phyloP scores from a whole-genome alignment of 768 basidiomycete species.

The Mycena crocata region DNA sequence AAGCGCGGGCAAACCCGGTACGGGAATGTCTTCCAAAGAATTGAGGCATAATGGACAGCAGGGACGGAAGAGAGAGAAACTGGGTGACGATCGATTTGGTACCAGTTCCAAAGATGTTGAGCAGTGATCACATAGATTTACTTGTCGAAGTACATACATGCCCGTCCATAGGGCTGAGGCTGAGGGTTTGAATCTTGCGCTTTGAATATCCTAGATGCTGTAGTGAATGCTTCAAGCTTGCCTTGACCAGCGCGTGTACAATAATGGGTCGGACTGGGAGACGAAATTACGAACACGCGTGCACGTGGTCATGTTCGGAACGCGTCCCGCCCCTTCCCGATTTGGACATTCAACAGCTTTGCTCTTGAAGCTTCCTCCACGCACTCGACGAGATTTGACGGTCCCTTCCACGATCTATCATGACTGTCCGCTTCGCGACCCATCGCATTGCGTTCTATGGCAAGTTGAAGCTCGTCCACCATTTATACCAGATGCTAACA shows the following conservation, averaged over 20 bases:
- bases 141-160: too few species aligned
- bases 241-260: too few species aligned
- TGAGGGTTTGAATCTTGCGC: too few species aligned
- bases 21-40: slow-evolving; percentile 34
- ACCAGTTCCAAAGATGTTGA: slow-evolving; percentile 11
- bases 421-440: slow-evolving; percentile 74
- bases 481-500: not conserved
- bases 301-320: not conserved
- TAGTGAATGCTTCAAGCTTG: too few species aligned
- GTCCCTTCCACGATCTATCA: slow-evolving; percentile 36
- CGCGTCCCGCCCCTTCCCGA: not conserved
- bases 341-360: slow-evolving; percentile 16
- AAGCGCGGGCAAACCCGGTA: slow-evolving; percentile 24
- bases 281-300: too few species aligned
- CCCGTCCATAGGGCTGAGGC: too few species aligned
- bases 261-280: too few species aligned
- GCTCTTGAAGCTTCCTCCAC: not conserved
- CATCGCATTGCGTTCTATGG: slow-evolving; percentile 52
- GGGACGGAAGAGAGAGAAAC: slow-evolving; percentile 45
- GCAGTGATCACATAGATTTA: not conserved
- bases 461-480: not conserved
- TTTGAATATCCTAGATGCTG: too few species aligned
- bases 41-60: slow-evolving; percentile 39
- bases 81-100: slow-evolving; percentile 30
- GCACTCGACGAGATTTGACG: slow-evolving; percentile 18